Percentiles rank a stretch among this genome's conserved stretches.
These are phyloP conservation scores for Camellia sinensis DNA, from an alignment of 148 eudicot species.

Conservation along the genomic window DNA sequence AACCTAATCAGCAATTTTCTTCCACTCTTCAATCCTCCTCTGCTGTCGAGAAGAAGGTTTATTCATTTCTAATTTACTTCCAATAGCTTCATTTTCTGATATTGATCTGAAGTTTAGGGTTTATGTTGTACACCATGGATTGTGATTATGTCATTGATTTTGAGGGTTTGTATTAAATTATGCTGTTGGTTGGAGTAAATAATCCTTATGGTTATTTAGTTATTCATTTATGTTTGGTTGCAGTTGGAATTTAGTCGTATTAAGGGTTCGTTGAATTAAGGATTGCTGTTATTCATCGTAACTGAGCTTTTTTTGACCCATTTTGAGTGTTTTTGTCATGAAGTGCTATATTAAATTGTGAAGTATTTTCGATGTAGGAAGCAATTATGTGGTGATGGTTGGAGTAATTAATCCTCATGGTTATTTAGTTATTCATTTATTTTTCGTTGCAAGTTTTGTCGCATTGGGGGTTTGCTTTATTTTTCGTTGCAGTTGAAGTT, in stretches of 20 bases:
- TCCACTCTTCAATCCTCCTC: background rate
- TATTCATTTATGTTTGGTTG: too few relatives aligned
- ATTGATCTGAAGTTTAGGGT: background rate
- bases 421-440: too few relatives aligned
- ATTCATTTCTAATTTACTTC: background rate
- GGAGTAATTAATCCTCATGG: background rate
- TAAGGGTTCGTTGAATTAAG: too few relatives aligned
- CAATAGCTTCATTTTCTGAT: background rate
- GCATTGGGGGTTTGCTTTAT: background rate
- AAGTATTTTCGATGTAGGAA: too few relatives aligned
- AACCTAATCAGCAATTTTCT: slow-evolving; percentile 12
- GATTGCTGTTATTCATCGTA: too few relatives aligned
- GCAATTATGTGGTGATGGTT: too few relatives aligned
- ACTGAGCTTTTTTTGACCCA: too few relatives aligned
- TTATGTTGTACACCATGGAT: background rate
- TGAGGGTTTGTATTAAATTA: background rate
- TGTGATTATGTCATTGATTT: background rate
- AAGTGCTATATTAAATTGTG: too few relatives aligned
- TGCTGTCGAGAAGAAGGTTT: slow-evolving; percentile 26
- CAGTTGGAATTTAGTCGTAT: too few relatives aligned
- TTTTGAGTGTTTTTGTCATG: background rate
- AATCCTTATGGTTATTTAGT: too few relatives aligned
- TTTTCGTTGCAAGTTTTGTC: background rate
- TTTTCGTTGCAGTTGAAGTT: background rate
- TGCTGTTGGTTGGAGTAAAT: too few relatives aligned